Conservation (phyloP, 139 green algal species). For the Spirogloea muscicola region DNA sequence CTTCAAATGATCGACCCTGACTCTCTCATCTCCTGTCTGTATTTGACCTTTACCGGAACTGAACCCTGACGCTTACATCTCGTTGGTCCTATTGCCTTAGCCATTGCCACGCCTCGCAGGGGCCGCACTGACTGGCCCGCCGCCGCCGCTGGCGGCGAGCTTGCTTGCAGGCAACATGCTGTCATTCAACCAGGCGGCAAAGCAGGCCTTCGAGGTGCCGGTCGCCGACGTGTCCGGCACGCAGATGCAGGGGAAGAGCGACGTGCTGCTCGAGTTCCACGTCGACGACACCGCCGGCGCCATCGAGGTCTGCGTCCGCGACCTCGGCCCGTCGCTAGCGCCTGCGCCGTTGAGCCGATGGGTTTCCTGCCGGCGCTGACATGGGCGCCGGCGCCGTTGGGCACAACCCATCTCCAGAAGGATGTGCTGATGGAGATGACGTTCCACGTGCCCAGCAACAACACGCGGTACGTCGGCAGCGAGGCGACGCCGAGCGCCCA, state of each 20-base stretch:
- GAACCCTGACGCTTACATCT: no score
- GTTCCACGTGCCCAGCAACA: conserved; percentile 69
- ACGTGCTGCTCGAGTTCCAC: conserved; percentile 89
- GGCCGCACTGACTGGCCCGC: no score
- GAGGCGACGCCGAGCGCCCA: conserved; percentile 29
- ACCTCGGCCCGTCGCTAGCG: no score
- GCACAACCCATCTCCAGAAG: no score
- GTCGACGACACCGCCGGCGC: conserved; percentile 72
- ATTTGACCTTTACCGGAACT: neutral
- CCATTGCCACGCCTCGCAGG: no score
- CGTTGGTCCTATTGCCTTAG: no score
- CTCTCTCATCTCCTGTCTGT: conserved; percentile 15
- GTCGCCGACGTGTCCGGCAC: conserved; percentile 67
- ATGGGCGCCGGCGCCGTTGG: no score
- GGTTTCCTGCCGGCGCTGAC: neutral
- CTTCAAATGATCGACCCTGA: no score
- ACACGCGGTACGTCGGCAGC: conserved; percentile 38
- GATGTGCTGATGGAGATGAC: conserved; percentile 82
- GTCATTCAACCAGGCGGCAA: conserved; percentile 69
- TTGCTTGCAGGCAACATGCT: conserved; percentile 58
- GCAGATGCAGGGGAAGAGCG: conserved; percentile 66
- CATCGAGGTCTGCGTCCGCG: no score
- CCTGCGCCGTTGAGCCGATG: no score
- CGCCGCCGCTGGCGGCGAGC: no score
- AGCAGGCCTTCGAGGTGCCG: conserved; percentile 75